These are phyloP conservation scores for Coemansia sp. DNA, from an alignment of 192 early-diverging fungal genomes.

Conservation along the genomic window DNA sequence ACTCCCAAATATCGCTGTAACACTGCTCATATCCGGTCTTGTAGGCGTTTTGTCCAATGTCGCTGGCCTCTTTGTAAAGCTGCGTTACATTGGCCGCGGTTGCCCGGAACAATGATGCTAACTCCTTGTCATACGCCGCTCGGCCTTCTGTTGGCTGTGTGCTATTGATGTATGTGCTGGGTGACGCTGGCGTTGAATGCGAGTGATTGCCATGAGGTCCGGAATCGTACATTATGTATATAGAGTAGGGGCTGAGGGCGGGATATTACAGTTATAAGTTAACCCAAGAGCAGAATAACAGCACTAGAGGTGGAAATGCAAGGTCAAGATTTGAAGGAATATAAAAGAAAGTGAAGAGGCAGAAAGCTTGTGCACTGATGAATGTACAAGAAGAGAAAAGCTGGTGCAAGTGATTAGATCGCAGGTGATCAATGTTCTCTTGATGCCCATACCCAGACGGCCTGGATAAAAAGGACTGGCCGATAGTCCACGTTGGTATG, in stretches of 20 bases:
- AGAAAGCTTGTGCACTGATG: neutral
- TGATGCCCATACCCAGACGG: neutral
- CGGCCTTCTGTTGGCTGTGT: constrained; percentile 27
- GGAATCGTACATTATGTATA: constrained; percentile 42
- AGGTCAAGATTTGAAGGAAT: constrained; percentile 4
- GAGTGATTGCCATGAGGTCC: constrained; percentile 31
- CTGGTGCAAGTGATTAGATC: neutral
- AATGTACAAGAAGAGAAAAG: neutral
- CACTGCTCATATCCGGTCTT: constrained; percentile 55
- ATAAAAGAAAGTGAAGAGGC: neutral
- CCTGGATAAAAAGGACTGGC: neutral
- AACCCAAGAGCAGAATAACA: neutral
- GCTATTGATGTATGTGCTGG: constrained; percentile 23
- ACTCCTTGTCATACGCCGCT: constrained; percentile 36
- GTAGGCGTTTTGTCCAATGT: constrained; percentile 44
- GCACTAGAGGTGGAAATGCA: constrained; percentile 1
- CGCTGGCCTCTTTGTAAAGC: constrained; percentile 52
- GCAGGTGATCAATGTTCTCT: neutral
- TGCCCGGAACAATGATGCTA: constrained; percentile 46
- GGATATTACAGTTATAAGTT: neutral
- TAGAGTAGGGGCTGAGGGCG: neutral
- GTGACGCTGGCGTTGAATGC: constrained; percentile 47
- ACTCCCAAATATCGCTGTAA: constrained; percentile 51
- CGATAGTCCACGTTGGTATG: neutral
- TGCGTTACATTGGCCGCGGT: constrained; percentile 55